Base-by-base conservation (phyloP, 1,284 basidiomycete species). In the Inonotus hispidus region DNA sequence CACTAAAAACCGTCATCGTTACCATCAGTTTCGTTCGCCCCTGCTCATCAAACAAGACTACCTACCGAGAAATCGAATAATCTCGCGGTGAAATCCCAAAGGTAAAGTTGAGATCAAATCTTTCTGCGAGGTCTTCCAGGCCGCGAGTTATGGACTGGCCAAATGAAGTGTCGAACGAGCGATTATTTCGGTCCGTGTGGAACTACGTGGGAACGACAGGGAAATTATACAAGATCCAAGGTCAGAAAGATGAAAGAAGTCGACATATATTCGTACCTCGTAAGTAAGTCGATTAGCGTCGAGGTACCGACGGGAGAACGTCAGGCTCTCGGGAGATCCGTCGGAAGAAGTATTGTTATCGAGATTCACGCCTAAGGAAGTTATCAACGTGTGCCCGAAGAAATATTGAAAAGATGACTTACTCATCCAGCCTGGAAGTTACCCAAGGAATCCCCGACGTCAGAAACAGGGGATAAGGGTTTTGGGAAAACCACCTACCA, bases 41-140 rank as follows among this genome's bases (percentile, higher is more conserved):
- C 25, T 39, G 2, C 13, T 21, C 29, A 41, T 19, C 21, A 49
- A 23, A 10, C 14, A 37, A 32, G n/a, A 64, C n/a, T 79, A 37
- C 71, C 85, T 79, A 82, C 79, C 55, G 71, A 74, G 37, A 53
- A 63, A 92, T 72, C 55, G 83, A 87, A 68, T 82, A 90, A 70
- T 92, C 88, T 57, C 82, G 80, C 0, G 92, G 91, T 0, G 88
- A 85, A 45, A 78, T 84, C 3, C 92, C 92, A 58, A 84, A 89
- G 10, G 75, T 60, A 64, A 77, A 75, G 45, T 69, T 71, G 46
- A 92, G 73, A 64, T 86, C 76, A 68, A 84, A 91, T 32, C 69
- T 71, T 49, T 75, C 68, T 1, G 82, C 75, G 32, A 90, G 77
- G 8, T 75, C 66, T 25, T 77, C 68, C 38, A 90, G 72, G 11